Evolutionary conservation across 2,329 filamentous ascomycete genomes (phyloP).

Genomic region (Sclerotinia minor): DNA sequence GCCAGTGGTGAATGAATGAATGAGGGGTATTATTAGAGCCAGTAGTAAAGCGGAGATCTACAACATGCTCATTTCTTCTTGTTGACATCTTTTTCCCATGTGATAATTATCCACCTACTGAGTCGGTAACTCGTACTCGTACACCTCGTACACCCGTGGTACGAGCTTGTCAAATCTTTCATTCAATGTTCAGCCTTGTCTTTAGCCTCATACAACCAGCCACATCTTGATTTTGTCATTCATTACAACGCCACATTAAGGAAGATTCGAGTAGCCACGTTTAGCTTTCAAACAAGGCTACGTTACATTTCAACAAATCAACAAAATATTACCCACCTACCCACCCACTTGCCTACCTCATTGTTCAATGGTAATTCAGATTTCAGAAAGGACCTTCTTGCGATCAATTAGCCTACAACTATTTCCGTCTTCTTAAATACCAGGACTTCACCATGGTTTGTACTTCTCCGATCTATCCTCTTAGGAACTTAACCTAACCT

Average conservation of each 20-base stretch:
- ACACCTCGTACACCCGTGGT: too few species aligned
- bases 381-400: not conserved
- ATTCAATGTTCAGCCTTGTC: not conserved
- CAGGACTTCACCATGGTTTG: constrained; percentile 17
- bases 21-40: too few species aligned
- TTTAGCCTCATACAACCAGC: not conserved
- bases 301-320: not conserved
- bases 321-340: not conserved
- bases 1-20: too few species aligned
- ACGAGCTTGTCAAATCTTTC: too few species aligned
- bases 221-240: not conserved
- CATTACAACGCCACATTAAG: not conserved
- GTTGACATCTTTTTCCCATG: too few species aligned
- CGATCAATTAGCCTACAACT: not conserved
- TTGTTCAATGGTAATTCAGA: not conserved
- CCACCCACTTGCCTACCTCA: too few species aligned
- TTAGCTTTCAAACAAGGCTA: constrained; percentile 23
- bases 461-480: too few species aligned
- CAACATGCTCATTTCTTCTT: too few species aligned
- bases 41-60: too few species aligned
- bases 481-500: not conserved
- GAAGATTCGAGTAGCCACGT: constrained; percentile 16
- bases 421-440: not conserved
- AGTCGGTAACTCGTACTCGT: not conserved
- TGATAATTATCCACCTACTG: too few species aligned